phyloP scores from a whole-genome alignment of 2,329 filamentous ascomycete genomes.

The Fragosphaeria purpurea region DNA sequence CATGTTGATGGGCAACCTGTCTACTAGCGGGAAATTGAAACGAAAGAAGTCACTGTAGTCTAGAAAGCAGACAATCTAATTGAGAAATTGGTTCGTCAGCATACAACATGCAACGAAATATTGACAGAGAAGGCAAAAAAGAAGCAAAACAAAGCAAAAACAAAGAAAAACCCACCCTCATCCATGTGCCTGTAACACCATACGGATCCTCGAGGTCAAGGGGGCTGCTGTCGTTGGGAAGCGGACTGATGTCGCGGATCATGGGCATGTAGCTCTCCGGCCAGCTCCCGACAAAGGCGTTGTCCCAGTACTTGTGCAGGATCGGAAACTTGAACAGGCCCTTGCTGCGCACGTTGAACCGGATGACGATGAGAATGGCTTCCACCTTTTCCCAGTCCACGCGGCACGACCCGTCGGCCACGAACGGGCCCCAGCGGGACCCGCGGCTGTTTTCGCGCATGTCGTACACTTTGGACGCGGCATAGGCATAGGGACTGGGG shows the following conservation, averaged over 20 bases:
- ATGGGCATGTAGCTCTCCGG: constrained; percentile 36
- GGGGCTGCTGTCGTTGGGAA: not conserved
- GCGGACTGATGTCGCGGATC: constrained; percentile 24
- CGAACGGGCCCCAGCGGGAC: constrained; percentile 63
- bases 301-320: constrained; percentile 43
- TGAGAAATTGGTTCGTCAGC: no score
- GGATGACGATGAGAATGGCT: constrained; percentile 56
- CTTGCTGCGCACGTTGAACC: constrained; percentile 48
- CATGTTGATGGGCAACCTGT: constrained; percentile 28
- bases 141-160: not conserved
- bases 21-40: constrained; percentile 55
- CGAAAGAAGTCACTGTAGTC: constrained; percentile 64
- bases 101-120: no score
- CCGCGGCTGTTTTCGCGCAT: constrained; percentile 53
- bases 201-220: constrained; percentile 57
- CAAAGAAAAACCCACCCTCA: constrained; percentile 41
- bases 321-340: constrained; percentile 32
- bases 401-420: constrained; percentile 46
- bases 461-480: constrained; percentile 63
- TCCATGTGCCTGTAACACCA: constrained; percentile 60
- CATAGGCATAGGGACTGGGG: constrained; percentile 44
- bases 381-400: constrained; percentile 78
- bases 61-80: constrained; percentile 37
- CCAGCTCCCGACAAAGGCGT: constrained; percentile 47
- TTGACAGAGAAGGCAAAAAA: no score